Base-by-base conservation (phyloP, 2,329 filamentous ascomycete species). In the Alternaria metachromatica region DNA sequence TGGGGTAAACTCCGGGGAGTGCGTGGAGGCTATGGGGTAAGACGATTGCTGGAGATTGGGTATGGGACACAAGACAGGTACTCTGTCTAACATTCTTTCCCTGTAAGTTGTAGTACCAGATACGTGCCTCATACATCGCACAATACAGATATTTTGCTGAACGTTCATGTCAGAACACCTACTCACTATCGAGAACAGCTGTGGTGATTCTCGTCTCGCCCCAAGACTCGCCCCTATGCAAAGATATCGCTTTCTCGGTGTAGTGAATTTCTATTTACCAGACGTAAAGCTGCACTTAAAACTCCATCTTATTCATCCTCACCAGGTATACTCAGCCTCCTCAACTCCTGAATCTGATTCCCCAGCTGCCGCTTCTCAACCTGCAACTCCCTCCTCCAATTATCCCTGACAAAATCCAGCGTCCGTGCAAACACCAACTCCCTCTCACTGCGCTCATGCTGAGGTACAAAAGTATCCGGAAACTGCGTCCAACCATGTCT, bases 401-500 rank as follows among this genome's bases (percentile, higher is more conserved):
- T 71, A 25, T 80, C 73, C 49, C 74, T 77, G 4, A 81, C 78
- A 66, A 81, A 81, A 26, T 80, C 72, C 58, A 80, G 56, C 15
- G 73, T 74, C 45, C 77, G 68, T 10, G 69, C 70, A 68, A 81
- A 81, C 5, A 81, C 78, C 21, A 79, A 58, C 4, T 77, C 64
- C 45, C 79, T 68, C 63, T 80, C 79, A 33, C 69, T 71, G 26
- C 75, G 74, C 68, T 82, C 80, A 51, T 79, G 77, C 62, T 80
- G 77, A 13, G 73, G 74, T 13, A 82, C 70, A 63, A 75, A 75
- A 7, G 71, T 70, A 58, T 80, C 78, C 2, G 81, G 81, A 50
- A 82, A 81, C 67, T 82, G 80, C 48, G 81, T 82, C 81, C 81
- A 83, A 6, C 81, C 81, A 62, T 83, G 81, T 45, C 72, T 60